A percentile compares a stretch with the other conserved stretches of the same genome.
phyloP scores from a whole-genome alignment of 2,329 filamentous ascomycete genomes.

The Tolypocladium sp. region DNA sequence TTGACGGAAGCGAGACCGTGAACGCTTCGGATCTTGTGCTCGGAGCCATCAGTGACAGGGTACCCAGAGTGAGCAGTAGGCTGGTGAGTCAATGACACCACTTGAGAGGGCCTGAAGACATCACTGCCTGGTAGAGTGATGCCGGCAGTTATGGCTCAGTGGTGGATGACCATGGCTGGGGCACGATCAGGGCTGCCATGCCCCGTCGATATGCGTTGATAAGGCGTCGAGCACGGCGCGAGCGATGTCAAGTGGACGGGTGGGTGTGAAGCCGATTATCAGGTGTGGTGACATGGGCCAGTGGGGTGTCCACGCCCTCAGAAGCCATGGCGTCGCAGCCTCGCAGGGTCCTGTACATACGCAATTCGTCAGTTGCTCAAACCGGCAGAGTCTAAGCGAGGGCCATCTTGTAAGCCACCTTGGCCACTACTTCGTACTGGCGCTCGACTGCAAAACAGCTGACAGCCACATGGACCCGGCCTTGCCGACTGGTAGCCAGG shows the following conservation, averaged over 20 bases:
- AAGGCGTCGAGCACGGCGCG: not conserved
- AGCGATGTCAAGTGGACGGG: not conserved
- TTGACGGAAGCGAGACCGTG: no score
- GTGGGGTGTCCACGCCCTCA: not conserved
- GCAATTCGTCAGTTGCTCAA: no score
- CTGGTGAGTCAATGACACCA: not conserved
- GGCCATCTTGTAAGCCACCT: not conserved
- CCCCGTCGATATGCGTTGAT: not conserved
- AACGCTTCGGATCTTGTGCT: no score
- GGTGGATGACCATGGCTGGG: not conserved
- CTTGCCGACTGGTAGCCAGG: not conserved
- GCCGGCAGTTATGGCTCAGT: not conserved
- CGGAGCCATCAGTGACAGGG: no score
- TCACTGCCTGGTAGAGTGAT: not conserved
- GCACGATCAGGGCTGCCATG: not conserved
- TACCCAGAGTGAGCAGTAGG: not conserved
- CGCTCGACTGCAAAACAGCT: not conserved
- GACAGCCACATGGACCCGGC: not conserved
- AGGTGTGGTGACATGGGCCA: not conserved
- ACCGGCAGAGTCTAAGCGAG: no score
- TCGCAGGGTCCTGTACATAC: no score
- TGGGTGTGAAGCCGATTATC: not conserved
- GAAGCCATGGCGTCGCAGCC: not conserved
- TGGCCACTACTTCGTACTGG: no score
- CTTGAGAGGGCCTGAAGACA: not conserved